Conservation (phyloP, 176 grass and related monocot species). For the Musa troglodytarum region DNA sequence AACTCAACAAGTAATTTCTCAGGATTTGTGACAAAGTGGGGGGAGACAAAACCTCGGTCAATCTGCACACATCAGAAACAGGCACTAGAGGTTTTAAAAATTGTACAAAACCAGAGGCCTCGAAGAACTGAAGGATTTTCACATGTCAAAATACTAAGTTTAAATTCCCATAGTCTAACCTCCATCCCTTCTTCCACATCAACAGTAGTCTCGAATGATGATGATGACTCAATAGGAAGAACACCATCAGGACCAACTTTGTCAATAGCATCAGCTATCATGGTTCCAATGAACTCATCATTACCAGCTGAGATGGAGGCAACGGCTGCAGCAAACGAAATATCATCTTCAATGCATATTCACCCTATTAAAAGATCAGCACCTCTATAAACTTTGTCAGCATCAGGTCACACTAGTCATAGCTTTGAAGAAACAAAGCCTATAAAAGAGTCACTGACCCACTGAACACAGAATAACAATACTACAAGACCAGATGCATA, state of each 20-base stretch:
- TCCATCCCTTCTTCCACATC: slow-evolving; percentile 20
- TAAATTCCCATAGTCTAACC: not conserved
- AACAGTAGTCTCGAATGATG: slow-evolving; percentile 20
- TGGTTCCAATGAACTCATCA: slow-evolving; percentile 16
- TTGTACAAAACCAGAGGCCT: not conserved
- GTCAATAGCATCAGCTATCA: slow-evolving; percentile 25
- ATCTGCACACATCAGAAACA: slow-evolving; percentile 5
- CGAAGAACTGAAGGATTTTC: too few relatives aligned
- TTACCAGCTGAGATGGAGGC: slow-evolving; percentile 10
- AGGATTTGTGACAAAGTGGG: slow-evolving; percentile 19
- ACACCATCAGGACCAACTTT: slow-evolving; percentile 17
- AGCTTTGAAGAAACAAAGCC: not conserved
- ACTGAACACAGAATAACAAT: not conserved
- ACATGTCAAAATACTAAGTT: not conserved
- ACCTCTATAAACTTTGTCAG: not conserved
- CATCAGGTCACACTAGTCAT: not conserved
- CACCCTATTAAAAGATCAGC: not conserved
- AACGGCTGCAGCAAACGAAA: slow-evolving; percentile 4
- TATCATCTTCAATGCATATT: not conserved
- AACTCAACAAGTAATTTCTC: slow-evolving; percentile 18
- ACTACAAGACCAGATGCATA: not conserved
- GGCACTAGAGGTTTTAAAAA: not conserved
- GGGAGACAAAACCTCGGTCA: slow-evolving; percentile 14
- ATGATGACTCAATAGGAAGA: slow-evolving; percentile 22
- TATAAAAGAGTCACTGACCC: not conserved